phyloP scores from a whole-genome alignment of 2,329 filamentous ascomycete genomes.

The Huntiella omanensis region DNA sequence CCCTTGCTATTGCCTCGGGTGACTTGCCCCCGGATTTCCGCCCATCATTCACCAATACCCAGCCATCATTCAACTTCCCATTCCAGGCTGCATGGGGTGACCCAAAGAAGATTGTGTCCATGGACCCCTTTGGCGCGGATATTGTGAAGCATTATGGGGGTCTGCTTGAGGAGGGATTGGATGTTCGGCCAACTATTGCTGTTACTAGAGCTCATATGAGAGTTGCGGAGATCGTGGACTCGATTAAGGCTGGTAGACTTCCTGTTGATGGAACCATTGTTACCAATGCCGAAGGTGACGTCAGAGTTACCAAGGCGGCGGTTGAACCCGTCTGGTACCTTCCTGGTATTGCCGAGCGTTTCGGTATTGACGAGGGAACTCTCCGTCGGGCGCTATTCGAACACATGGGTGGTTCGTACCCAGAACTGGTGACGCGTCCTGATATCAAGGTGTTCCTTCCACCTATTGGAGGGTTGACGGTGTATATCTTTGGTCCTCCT shows the following conservation, averaged over 20 bases:
- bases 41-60: conserved; percentile 54
- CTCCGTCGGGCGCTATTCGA: conserved; percentile 80
- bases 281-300: conserved; percentile 69
- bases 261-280: conserved; percentile 72
- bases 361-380: conserved; percentile 81
- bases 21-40: conserved; percentile 55
- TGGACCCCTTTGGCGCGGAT: conserved; percentile 81
- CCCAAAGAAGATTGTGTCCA: conserved; percentile 85
- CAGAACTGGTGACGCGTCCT: conserved; percentile 81
- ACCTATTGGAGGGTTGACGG: conserved; percentile 81
- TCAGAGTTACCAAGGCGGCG: conserved; percentile 89
- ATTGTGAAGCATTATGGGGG: conserved; percentile 12
- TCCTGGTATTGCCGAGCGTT: conserved; percentile 74
- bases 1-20: conserved; percentile 77
- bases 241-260: conserved; percentile 62
- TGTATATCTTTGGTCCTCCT: conserved; percentile 92
- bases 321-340: conserved; percentile 90
- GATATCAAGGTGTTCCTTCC: conserved; percentile 94
- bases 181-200: conserved; percentile 79
- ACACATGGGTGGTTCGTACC: conserved; percentile 88
- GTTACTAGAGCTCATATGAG: conserved; percentile 91
- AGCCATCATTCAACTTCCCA: conserved; percentile 77
- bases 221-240: conserved; percentile 76
- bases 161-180: conserved; percentile 4
- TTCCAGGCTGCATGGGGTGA: conserved; percentile 82